phyloP scores from a whole-genome alignment of 129 eudicot species.

The Scalesia atractyloides region DNA sequence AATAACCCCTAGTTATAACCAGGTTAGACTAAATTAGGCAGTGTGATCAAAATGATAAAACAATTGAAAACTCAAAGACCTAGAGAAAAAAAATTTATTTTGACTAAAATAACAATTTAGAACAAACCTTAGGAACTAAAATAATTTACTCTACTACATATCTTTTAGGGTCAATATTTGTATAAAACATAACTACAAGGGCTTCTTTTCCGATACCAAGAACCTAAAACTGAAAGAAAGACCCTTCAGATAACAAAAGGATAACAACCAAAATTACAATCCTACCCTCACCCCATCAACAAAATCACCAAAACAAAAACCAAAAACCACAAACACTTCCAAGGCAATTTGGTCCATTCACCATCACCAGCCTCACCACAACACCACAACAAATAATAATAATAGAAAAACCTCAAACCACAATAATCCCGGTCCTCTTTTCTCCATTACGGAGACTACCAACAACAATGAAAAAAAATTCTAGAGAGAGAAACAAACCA shows the following conservation, averaged over 20 bases:
- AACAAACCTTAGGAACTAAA: too few relatives aligned
- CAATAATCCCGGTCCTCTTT: constrained; percentile 28
- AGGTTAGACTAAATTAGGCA: too few relatives aligned
- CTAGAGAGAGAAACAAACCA: constrained; percentile 9
- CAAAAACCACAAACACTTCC: constrained; percentile 7
- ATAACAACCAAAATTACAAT: constrained; percentile 12
- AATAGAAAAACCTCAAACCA: constrained; percentile 9
- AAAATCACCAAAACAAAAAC: constrained; percentile 18
- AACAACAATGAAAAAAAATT: constrained; percentile 14
- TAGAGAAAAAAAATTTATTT: too few relatives aligned
- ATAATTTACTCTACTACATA: too few relatives aligned
- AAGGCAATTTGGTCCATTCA: constrained; percentile 42
- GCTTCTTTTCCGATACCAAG: not conserved
- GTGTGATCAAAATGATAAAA: too few relatives aligned
- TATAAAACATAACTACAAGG: constrained; percentile 5
- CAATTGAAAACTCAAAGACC: too few relatives aligned
- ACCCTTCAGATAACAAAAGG: constrained; percentile 18
- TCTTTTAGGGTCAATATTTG: not conserved
- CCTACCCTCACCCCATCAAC: constrained; percentile 19
- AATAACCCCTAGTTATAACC: too few relatives aligned
- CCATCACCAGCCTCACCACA: constrained; percentile 8
- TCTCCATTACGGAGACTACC: constrained; percentile 38
- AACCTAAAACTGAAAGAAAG: not conserved
- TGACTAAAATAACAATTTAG: too few relatives aligned
- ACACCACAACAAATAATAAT: not conserved